Evolutionary conservation across 768 basidiomycete species (phyloP).

Genomic region (Hirschioporus abietinus): DNA sequence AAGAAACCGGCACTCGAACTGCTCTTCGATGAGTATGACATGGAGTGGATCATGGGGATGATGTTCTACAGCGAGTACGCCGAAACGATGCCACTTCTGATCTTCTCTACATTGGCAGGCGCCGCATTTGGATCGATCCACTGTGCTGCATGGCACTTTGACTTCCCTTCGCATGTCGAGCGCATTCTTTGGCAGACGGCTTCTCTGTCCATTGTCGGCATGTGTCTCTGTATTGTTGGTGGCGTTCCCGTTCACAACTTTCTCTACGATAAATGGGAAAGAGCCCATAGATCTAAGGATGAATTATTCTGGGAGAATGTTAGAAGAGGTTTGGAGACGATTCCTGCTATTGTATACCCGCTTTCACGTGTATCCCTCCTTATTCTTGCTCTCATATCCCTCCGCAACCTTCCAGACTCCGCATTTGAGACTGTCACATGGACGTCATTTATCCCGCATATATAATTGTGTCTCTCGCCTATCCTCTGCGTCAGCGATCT

Average conservation of each 20-base stretch:
- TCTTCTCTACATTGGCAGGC: not conserved
- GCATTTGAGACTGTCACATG: not conserved
- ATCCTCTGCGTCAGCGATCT: no score
- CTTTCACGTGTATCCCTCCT: no score
- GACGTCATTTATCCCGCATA: not conserved
- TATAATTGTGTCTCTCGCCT: not conserved
- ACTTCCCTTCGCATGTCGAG: conserved; percentile 7
- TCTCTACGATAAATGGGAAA: no score
- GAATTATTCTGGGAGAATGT: no score
- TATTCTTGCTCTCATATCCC: no score
- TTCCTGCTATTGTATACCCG: not conserved
- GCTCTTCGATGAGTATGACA: not conserved
- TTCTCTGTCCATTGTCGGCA: not conserved
- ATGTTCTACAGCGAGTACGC: not conserved
- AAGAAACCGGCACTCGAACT: not conserved
- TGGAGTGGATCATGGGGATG: not conserved
- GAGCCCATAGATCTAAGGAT: no score
- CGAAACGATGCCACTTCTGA: not conserved
- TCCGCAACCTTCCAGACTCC: not conserved
- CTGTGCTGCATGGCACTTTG: not conserved
- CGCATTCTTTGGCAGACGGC: not conserved
- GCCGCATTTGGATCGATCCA: conserved; percentile 5
- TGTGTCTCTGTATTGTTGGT: no score
- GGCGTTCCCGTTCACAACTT: no score
- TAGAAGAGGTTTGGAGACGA: not conserved